Evolutionary conservation across 257 asterid species (phyloP).

Genomic region (Gynochthodes officinalis): DNA sequence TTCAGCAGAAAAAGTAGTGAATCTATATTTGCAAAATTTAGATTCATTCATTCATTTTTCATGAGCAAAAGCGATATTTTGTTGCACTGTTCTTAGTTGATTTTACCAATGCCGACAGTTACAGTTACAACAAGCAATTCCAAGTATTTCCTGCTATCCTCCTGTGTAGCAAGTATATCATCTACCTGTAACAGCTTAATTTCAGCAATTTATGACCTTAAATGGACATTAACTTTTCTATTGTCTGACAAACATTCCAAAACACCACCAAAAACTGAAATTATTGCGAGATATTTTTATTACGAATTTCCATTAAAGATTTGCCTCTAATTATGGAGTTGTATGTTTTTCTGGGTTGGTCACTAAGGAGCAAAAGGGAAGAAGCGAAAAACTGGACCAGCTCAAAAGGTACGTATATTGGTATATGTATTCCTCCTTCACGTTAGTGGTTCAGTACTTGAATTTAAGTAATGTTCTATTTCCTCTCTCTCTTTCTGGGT

Average conservation of each 20-base stretch:
- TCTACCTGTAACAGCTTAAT: background rate
- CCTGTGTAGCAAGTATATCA: background rate
- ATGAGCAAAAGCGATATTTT: background rate
- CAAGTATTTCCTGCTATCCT: background rate
- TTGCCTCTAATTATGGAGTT: background rate
- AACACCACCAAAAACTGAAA: background rate
- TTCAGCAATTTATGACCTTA: background rate
- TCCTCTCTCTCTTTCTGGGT: background rate
- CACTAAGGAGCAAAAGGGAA: constrained; percentile 50
- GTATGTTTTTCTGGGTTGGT: constrained; percentile 8
- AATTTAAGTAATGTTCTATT: background rate
- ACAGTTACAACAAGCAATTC: background rate
- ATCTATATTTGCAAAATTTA: background rate
- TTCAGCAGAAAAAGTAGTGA: background rate
- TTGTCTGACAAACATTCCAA: background rate
- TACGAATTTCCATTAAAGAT: background rate
- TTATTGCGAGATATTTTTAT: background rate
- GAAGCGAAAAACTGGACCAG: constrained; percentile 48
- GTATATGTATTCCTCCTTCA: background rate
- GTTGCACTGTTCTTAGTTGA: background rate
- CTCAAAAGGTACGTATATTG: constrained; percentile 42
- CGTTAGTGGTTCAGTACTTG: background rate
- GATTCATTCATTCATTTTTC: background rate
- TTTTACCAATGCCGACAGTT: background rate
- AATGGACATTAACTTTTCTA: background rate